A percentile compares a stretch with the other conserved stretches of the same genome.
Conservation (phyloP, 768 basidiomycete genomes). For the Pleurotus tuoliensis region DNA sequence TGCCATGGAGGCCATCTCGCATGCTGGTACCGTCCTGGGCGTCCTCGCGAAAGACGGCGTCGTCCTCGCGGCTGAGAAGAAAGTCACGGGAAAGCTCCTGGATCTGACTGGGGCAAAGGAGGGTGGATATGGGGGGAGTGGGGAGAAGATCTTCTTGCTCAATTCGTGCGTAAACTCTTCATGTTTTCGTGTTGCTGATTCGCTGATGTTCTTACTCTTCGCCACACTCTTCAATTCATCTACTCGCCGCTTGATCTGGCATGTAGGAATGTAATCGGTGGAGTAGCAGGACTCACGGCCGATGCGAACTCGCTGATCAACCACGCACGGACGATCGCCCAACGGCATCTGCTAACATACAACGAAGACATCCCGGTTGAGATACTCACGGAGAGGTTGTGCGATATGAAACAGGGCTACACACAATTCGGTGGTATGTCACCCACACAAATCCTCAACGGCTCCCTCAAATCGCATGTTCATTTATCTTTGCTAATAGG, state of each 20-base stretch:
- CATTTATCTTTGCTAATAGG: slow-evolving; percentile 54
- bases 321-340: slow-evolving; percentile 87
- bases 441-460: no score
- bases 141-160: slow-evolving; percentile 96
- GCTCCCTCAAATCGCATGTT: no score
- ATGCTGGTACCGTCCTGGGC: slow-evolving; percentile 91
- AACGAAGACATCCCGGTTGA: slow-evolving; percentile 99
- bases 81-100: slow-evolving; percentile 95
- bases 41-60: slow-evolving; percentile 89
- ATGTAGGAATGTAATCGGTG: slow-evolving; percentile 86
- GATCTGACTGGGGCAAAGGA: slow-evolving; percentile 86
- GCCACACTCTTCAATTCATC: no score
- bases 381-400: slow-evolving; percentile 87
- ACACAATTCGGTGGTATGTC: slow-evolving; percentile 96
- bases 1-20: slow-evolving; percentile 99
- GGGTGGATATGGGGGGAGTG: slow-evolving; percentile 90
- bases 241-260: no score
- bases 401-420: slow-evolving; percentile 98
- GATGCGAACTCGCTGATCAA: slow-evolving; percentile 98
- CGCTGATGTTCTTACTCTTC: no score
- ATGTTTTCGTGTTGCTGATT: not conserved
- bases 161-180: slow-evolving; percentile 64
- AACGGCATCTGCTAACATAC: slow-evolving; percentile 83
- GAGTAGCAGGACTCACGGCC: slow-evolving; percentile 93
- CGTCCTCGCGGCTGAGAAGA: slow-evolving; percentile 93